Conservation (phyloP, 306 rosid species). For the Trifolium pratense region DNA sequence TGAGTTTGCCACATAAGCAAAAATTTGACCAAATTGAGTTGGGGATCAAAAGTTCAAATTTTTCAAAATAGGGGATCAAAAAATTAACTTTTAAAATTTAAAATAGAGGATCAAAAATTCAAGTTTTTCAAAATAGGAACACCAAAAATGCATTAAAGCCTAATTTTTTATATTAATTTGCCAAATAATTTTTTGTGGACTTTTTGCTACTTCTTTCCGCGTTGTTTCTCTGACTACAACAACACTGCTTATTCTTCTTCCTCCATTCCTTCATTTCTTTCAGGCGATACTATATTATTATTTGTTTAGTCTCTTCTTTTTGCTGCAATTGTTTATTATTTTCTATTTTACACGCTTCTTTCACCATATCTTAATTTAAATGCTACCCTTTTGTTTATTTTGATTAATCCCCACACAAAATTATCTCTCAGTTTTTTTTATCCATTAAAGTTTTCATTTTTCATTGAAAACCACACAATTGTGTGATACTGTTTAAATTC, state of each 20-base stretch:
- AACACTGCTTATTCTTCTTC: background rate
- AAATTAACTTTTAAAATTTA: too few relatives aligned
- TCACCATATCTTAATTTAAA: background rate
- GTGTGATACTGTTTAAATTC: background rate
- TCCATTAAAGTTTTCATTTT: constrained; percentile 15
- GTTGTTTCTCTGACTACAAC: background rate
- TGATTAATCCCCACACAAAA: background rate
- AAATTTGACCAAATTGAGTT: too few relatives aligned
- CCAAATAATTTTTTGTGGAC: too few relatives aligned
- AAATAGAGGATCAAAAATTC: too few relatives aligned
- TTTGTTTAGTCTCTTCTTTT: too few relatives aligned
- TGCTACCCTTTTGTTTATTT: background rate
- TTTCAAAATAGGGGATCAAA: too few relatives aligned
- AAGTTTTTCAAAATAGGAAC: too few relatives aligned
- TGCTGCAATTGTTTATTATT: background rate
- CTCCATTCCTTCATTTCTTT: background rate
- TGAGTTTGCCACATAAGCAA: too few relatives aligned
- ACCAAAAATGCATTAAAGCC: too few relatives aligned
- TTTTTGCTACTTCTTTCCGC: background rate
- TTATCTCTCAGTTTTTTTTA: background rate
- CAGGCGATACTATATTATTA: background rate
- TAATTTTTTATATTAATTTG: too few relatives aligned
- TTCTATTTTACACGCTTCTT: constrained; percentile 18
- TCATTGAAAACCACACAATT: background rate
- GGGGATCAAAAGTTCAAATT: too few relatives aligned